A percentile compares a stretch with the other conserved stretches of the same genome.
These are phyloP conservation scores for Fusarium incarnatum DNA, from an alignment of 2,329 filamentous ascomycete species.

Conservation along the genomic window DNA sequence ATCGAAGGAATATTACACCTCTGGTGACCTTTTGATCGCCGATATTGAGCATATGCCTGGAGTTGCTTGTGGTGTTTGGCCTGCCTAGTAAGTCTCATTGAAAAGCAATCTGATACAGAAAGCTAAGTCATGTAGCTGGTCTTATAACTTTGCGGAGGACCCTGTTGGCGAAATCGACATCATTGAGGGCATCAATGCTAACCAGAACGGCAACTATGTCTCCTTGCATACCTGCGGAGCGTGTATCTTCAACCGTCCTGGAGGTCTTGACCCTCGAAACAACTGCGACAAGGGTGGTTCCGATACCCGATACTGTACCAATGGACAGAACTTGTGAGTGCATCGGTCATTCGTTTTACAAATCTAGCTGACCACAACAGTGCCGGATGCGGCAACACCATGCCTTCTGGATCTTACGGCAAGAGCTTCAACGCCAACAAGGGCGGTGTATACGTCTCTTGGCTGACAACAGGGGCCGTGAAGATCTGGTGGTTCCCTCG, in stretches of 20 bases:
- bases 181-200: slow-evolving; percentile 15
- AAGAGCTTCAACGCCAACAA: slow-evolving; percentile 19
- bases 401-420: slow-evolving; percentile 21
- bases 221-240: slow-evolving; percentile 24
- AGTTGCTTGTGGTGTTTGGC: slow-evolving; percentile 20
- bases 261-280: slow-evolving; percentile 9
- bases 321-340: slow-evolving; percentile 8
- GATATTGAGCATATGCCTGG: slow-evolving; percentile 29
- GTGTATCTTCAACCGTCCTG: slow-evolving; percentile 9
- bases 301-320: neutral
- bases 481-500: slow-evolving; percentile 29
- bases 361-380: neutral
- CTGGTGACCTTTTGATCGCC: slow-evolving; percentile 15
- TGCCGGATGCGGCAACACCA: slow-evolving; percentile 20
- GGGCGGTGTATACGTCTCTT: slow-evolving; percentile 18
- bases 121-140: slow-evolving; percentile 7
- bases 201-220: slow-evolving; percentile 13
- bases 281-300: slow-evolving; percentile 18
- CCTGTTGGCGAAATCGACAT: slow-evolving; percentile 25
- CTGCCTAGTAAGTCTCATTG: slow-evolving; percentile 4
- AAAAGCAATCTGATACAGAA: no score
- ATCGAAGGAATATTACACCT: slow-evolving; percentile 18
- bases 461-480: slow-evolving; percentile 14
- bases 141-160: slow-evolving; percentile 23
- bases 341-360: accelerated